Base-by-base conservation (phyloP, 352 stramenopile species). In the Globisporangium emineosum region DNA sequence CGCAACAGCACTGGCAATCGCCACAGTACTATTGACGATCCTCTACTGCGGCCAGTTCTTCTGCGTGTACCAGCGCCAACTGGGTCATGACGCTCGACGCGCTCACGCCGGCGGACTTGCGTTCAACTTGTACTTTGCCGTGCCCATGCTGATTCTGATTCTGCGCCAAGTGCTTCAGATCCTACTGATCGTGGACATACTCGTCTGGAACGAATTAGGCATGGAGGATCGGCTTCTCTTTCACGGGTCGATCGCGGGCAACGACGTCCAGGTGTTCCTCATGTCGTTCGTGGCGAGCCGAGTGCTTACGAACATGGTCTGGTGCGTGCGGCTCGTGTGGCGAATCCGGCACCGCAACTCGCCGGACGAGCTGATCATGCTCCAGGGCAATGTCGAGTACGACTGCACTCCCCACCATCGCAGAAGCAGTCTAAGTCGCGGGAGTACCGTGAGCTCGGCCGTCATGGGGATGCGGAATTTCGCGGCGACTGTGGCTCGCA, bases 21-120 rank as follows among this genome's bases (percentile, higher is more conserved):
- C 37, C 13, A 55, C 29, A 13, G 23, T 62, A 13, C 17, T 54
- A 8, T 27, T 25, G 23, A 37, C 56, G 12, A n/a, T 62, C 25
- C 6, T 62, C 4, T 62, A 43, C 42, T 62, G 57, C 29, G 42
- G 57, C 15, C 57, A 62, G 57, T 54, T 62, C 49, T 43, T 62
- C 40, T 53, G 37, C 12, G 5, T 62, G 27, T 70, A 62, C n/a
- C 65, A 75, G 35, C 68, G 68, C 23, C 23, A 62, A 19, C 52
- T 69, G 57, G 60, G 47, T 72, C 27, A 52, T 74, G 5, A 63
- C 57, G 9, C 63, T 74, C 17, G 68, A 71, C 54, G 60, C 60
- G n/a, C 45, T 74, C n/a, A 70, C 62, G 19, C 62, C 66, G 0
- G 37, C 62, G 9, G 29, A 17, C 50, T 71, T 1, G 56, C 52